Evolutionary conservation across 345 rosid genomes (phyloP).

Genomic region (Eucalyptus sp.): DNA sequence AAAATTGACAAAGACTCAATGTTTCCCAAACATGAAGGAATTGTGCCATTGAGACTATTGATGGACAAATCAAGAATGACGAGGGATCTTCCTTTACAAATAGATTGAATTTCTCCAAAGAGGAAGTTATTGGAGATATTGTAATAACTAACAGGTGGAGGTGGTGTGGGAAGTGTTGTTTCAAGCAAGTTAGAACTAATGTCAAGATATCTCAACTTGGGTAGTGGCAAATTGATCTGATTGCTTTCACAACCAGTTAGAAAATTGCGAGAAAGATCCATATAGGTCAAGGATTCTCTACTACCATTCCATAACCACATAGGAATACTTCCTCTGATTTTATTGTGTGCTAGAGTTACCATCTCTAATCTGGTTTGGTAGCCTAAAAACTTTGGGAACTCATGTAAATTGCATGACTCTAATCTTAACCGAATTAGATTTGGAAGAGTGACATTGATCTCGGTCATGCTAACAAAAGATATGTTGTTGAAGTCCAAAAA

Average conservation of each 20-base stretch:
- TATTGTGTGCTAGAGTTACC: not conserved
- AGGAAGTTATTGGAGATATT: not conserved
- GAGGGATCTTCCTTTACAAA: not conserved
- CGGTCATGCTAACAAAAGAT: not conserved
- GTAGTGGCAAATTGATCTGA: not conserved
- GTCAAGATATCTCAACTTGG: not conserved
- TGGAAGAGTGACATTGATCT: not conserved
- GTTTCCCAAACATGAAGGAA: not conserved
- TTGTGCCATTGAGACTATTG: not conserved
- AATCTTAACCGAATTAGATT: not conserved
- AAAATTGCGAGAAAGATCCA: not conserved
- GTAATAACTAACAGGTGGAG: not conserved
- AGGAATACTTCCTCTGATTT: not conserved
- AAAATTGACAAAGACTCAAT: not conserved
- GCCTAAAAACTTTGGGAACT: not conserved
- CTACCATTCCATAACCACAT: not conserved
- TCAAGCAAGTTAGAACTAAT: not conserved
- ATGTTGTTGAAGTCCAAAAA: not conserved
- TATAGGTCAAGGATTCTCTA: not conserved
- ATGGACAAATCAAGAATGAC: not conserved
- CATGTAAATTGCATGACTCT: not conserved
- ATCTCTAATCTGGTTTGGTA: not conserved
- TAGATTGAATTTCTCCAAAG: not conserved
- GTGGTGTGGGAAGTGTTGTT: not conserved
- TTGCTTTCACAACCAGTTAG: not conserved